Evolutionary conservation across 768 basidiomycete species (phyloP).

Genomic region (Hortiboletus flavorubellus): DNA sequence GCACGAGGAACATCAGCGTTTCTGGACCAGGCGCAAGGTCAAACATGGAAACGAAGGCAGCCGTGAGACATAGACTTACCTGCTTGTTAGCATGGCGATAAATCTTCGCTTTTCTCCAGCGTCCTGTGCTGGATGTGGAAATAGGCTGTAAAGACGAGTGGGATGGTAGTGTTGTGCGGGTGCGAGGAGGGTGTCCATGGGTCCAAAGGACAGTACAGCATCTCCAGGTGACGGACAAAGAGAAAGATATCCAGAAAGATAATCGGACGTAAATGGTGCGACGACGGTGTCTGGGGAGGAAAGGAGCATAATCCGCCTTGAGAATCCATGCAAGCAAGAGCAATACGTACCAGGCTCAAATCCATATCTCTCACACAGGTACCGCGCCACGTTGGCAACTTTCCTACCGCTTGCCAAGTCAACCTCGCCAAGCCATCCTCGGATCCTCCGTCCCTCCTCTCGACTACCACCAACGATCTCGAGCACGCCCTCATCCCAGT

Average conservation of each 20-base stretch:
- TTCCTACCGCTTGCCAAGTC: constrained; percentile 63
- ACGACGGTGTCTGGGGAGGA: constrained; percentile 57
- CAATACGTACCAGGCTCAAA: constrained; percentile 64
- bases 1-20: constrained; percentile 85
- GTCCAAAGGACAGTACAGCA: constrained; percentile 75
- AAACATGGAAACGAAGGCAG: background rate
- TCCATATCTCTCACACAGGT: constrained; percentile 76
- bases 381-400: constrained; percentile 64
- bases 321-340: no score
- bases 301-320: background rate
- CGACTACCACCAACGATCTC: constrained; percentile 75
- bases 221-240: constrained; percentile 69
- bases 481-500: constrained; percentile 78
- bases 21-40: constrained; percentile 34
- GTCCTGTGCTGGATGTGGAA: constrained; percentile 82
- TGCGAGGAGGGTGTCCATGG: constrained; percentile 74
- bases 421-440: constrained; percentile 82
- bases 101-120: constrained; percentile 70
- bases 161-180: constrained; percentile 74
- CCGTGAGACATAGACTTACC: constrained; percentile 38
- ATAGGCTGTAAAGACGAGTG: constrained; percentile 68
- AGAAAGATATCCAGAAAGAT: constrained; percentile 74
- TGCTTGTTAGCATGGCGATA: constrained; percentile 66
- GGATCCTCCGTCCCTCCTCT: constrained; percentile 69
- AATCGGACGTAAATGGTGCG: constrained; percentile 74